Evolutionary conservation across 306 rosid species (phyloP), one percentile per base, ranked within the genome.

Genomic region (Cicer cuneatum): DNA sequence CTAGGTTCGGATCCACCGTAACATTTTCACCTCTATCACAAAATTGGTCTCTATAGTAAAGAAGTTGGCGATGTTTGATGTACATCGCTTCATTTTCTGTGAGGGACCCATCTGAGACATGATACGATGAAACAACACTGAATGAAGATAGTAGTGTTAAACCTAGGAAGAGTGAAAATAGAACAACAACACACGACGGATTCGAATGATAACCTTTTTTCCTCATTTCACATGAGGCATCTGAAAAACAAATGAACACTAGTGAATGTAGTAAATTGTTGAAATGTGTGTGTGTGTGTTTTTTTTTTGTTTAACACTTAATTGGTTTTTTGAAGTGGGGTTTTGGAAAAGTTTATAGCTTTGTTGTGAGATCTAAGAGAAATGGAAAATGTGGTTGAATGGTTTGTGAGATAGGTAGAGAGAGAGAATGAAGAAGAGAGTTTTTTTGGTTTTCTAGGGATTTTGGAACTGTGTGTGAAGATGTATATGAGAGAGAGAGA

Each of bases 161-260:
- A 33, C 66, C 41, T 59, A 59, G 43, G 43, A 59, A 59, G 66
- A 59, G 33, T 59, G 66, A 59, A 49, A 51, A 1, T 42, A 11
- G 40, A 33, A 3, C 10, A 69, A 72, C 40, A 35, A 78, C 71
- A 64, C 19, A 64, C 18, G 66, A 63, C 39, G 52, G 72, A 43
- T 29, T 29, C 15, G 58, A 65, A 53, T 2, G 46, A 46, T 66
- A 78, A 76, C 84, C 84, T 80, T 79, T 80, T 76, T 82, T 87
- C 97, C 84, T 92, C 98, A 94, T 94, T 90, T 94, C 96, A 94
- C 88, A 80, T 83, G 83, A 80, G 89, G 87, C 88, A 87, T 87
- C 89, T 86, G 96, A 71, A 6, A 24, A 24, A 12, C 24, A 7
- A 48, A 48, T 48, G 7, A 15, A 39, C n/a, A 10, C 67, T 38